phyloP scores from a whole-genome alignment of 129 eudicot genomes.

The Scalesia atractyloides region DNA sequence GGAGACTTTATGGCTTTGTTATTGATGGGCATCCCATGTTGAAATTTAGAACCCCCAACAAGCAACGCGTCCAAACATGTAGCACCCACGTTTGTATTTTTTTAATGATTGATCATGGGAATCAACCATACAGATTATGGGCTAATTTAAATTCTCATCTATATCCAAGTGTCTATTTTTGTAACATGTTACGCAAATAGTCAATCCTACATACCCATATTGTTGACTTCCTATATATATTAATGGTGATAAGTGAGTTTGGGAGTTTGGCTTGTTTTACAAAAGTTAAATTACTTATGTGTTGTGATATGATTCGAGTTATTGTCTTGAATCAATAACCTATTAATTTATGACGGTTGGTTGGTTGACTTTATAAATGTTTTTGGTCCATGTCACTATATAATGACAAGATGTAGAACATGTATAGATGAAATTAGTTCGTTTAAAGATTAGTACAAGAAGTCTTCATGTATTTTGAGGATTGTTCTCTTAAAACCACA shows the following conservation, averaged over 20 bases:
- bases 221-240: slow-evolving; percentile 14
- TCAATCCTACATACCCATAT: slow-evolving; percentile 37
- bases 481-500: not conserved
- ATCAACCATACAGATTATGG: slow-evolving; percentile 20
- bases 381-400: not conserved
- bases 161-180: slow-evolving; percentile 26
- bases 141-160: slow-evolving; percentile 1
- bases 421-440: too few relatives aligned
- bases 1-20: slow-evolving; percentile 21
- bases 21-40: slow-evolving; percentile 26
- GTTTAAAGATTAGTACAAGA: not conserved
- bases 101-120: slow-evolving; percentile 24
- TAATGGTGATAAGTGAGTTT: slow-evolving; percentile 23
- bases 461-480: not conserved
- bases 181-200: slow-evolving; percentile 14
- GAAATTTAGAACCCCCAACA: slow-evolving; percentile 23
- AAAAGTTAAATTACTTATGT: not conserved
- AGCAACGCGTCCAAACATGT: slow-evolving; percentile 37
- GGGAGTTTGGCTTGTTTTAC: not conserved
- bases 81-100: slow-evolving; percentile 36
- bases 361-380: not conserved
- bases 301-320: slow-evolving; percentile 7
- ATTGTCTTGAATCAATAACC: not conserved
- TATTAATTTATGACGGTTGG: not conserved
- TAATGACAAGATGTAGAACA: not conserved